phyloP scores from a whole-genome alignment of 108 stramenopile genomes.

The Pseudonitzschia multiseries region DNA sequence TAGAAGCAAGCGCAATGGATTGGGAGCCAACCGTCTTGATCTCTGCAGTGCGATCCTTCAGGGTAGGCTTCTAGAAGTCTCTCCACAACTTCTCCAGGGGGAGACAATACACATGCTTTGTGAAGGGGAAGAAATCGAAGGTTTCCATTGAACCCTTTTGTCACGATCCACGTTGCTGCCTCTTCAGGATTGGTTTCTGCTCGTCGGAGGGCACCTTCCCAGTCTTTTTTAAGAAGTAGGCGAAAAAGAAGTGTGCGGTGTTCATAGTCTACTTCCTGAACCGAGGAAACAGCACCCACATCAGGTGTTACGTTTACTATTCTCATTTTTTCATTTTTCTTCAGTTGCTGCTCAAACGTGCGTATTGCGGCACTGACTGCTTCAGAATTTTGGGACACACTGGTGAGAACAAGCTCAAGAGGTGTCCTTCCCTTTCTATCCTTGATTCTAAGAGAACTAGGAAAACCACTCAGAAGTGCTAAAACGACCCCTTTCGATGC shows the following conservation, averaged over 20 bases:
- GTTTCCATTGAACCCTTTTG: conserved; percentile 89
- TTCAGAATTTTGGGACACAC: conserved; percentile 77
- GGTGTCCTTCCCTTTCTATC: conserved; percentile 84
- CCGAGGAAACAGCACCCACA: neutral
- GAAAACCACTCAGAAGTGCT: conserved; percentile 69
- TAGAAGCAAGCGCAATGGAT: conserved; percentile 90
- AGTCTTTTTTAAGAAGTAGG: conserved; percentile 84
- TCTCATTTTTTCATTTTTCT: neutral
- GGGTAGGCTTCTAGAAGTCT: conserved; percentile 62
- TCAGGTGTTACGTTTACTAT: conserved; percentile 12
- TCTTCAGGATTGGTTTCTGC: conserved; percentile 69
- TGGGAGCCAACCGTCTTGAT: conserved; percentile 91
- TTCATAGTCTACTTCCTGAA: conserved; percentile 84
- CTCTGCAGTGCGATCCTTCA: conserved; percentile 56
- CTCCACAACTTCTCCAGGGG: conserved; percentile 59
- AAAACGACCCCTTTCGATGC: conserved; percentile 83
- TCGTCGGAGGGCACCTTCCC: conserved; percentile 64
- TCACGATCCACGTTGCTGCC: conserved; percentile 86
- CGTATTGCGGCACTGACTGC: conserved; percentile 68
- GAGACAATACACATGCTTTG: conserved; percentile 86
- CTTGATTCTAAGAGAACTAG: conserved; percentile 56
- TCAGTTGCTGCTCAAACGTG: conserved; percentile 46
- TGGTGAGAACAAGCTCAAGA: conserved; percentile 65
- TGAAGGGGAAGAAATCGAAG: conserved; percentile 88
- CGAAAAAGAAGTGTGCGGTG: conserved; percentile 83